phyloP scores from a whole-genome alignment of 2,329 filamentous ascomycete species.

The Macrophomina pseudophaseolina region DNA sequence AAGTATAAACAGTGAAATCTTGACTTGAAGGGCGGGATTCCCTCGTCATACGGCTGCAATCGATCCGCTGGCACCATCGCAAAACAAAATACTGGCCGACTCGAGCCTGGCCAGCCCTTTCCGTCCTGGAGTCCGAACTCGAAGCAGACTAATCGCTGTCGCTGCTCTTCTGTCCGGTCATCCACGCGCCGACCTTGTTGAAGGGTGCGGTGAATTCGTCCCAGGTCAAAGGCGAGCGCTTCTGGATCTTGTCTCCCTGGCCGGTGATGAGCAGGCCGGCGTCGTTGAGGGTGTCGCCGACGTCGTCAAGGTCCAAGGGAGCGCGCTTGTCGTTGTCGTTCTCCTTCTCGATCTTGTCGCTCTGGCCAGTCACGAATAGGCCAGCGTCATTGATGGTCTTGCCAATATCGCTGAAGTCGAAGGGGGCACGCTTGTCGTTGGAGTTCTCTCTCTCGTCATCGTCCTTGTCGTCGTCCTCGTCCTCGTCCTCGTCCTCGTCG shows the following conservation, averaged over 20 bases:
- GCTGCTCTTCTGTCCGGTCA: not conserved
- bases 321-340: conserved; percentile 16
- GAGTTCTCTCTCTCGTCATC: not conserved
- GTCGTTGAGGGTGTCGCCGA: not conserved
- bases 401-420: not conserved
- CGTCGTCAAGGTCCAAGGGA: not conserved
- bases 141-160: not conserved
- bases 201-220: not conserved
- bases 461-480: conserved; percentile 9
- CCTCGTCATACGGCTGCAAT: too few relatives aligned
- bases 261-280: too few relatives aligned
- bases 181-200: not conserved
- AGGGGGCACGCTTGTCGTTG: conserved; percentile 7
- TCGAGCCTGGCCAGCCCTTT: not conserved
- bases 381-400: conserved; percentile 3
- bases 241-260: not conserved
- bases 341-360: not conserved
- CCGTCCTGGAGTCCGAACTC: too few relatives aligned
- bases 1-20: not conserved
- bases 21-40: not conserved
- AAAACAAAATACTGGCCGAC: too few relatives aligned
- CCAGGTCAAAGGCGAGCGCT: conserved; percentile 6
- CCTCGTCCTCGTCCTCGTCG: not conserved
- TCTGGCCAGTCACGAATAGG: not conserved
- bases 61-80: not conserved